Evolutionary conservation across 1,284 basidiomycete species (phyloP), one percentile per base, ranked within the genome.

Genomic region (Tylopilus orsonianus): DNA sequence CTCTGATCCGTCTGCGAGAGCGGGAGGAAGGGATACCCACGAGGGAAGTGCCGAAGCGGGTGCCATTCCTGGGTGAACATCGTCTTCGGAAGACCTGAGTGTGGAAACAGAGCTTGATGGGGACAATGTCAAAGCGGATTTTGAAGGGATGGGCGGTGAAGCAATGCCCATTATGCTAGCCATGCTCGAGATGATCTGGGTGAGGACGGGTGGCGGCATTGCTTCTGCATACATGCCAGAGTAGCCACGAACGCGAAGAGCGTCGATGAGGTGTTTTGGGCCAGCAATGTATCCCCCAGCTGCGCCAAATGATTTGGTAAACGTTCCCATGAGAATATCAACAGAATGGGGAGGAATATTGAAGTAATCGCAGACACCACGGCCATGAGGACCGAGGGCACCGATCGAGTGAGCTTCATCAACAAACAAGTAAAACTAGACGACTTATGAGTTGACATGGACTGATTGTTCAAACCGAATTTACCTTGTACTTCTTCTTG

Each of bases 371-470:
- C 87, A 86, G 5, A 99, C 91, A 56, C 96, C 96, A 38, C 96
- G 90, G 8, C 96, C 96, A 58, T 90, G 81, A 8, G 94, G 92
- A 29, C 96, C 96, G 33, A 99, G 78, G 1, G 94, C 96, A 53
- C 97, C 96, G 57, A 99, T 85, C 4, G 96, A 98, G 68, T 99
- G 96, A 0, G 96, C 96, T 72, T 99, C 96, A 65, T 99, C 96
- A 46, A 99, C 75, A 67, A 91, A 99, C 37, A 99, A 73, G 71
- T 95, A 93, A 74, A 99, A 99, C 93, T 96, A 52, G 5, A 33
- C 9, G 5, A 22, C 8, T n/a, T 22, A 52, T 64, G 19, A 63
- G 53, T 22, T 1, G 22, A 34, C 3, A 26, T 41, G 12, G 30
- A 42, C 19, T 8, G 9, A 5, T 23, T 26, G 8, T n/a, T n/a